Base-by-base conservation (phyloP, 1,284 basidiomycete species). In the Baeospora myosura region DNA sequence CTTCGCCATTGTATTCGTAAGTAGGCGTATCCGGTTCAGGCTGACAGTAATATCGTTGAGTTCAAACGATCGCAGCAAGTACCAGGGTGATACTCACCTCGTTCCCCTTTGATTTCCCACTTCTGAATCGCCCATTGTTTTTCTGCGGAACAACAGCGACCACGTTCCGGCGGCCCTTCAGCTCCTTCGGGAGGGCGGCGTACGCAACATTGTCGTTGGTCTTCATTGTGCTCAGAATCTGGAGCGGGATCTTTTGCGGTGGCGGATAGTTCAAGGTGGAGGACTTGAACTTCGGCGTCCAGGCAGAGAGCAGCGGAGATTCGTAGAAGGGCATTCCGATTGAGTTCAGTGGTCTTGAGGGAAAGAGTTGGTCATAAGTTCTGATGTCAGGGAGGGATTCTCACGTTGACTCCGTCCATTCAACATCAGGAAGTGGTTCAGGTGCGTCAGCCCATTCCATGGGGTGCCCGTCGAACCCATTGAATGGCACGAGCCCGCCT, bases 321-420 rank as follows among this genome's bases (percentile, higher is more conserved):
- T 79, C 72, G 60, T 98, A 98, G 62, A 87, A 76, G 4, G 95
- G 94, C 69, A 98, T 72, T 1, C 96, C 96, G 48, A 98, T 80
- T 34, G 74, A 67, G 56, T 91, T 98, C 40, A 99, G 70, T 1
- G 95, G 93, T 16, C 87, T 91, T 44, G 37, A n/a, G n/a, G n/a
- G n/a, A n/a, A n/a, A 38, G 42, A 31, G 35, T 45, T 32, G 47
- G 40, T 26, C 33, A 14, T 23, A 29, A 16, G 22, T 26, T 32
- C 25, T 20, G 24, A 33, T 30, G 35, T 12, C 23, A 37, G 20
- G 16, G 17, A 32, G 35, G 3, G 22, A 31, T 1, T 60, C 81
- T 57, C 58, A 91, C 82, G 88, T 95, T 29, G 73, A 70, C 41
- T 88, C 79, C 3, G 74, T 75, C 93, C 94, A 98, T 8, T 78